Base-by-base conservation (phyloP, 2,329 filamentous ascomycete species). In the Colletotrichum endophyticum region DNA sequence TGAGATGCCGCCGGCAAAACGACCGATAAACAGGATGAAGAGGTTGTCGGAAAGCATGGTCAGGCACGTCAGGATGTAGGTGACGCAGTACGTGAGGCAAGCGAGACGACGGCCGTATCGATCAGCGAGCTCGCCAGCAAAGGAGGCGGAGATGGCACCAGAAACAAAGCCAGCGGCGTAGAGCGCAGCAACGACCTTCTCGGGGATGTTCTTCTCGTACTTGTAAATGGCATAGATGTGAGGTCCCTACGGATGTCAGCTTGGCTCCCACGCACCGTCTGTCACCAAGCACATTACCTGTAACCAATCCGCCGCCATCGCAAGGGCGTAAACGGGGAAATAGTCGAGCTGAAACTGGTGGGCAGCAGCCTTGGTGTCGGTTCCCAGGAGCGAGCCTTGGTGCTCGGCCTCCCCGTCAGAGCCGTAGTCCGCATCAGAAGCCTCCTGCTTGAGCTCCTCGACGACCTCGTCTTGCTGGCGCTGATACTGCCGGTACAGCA, bases 221-320 rank as follows among this genome's bases (percentile, higher is more conserved):
- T 87, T 89, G 83, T 89, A 90, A 12, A 89, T 86, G 6, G 87
- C 87, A 78, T 90, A 90, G 56, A 89, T 87, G 69, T 89, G 87
- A 7, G 88, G 87, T 2, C 87, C 86, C 85, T 87, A 16, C 27
- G 13, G 8, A 32, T 9, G 49, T 73, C 27, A 77, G 61, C 68
- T 34, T 36, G n/a, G 56, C 57, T 39, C n/a, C 67, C 34, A 30
- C 3, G 4, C 9, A 16, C 13, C 25, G 7, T 5, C 39, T 8
- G 62, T 15, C 8, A 16, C 13, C 15, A 28, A 27, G n/a, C 6
- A 57, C 53, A 16, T 67, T 75, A 83, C 83, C 77, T 84, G 83
- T 22, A 84, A 68, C 83, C 83, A 84, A 64, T 84, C 83, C 13
- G 81, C 83, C 3, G 81, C 83, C 9, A 83, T 81, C 0, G 83